Evolutionary conservation across 176 grass and related monocot genomes (phyloP).

Genomic region (Paspalum vaginatum): DNA sequence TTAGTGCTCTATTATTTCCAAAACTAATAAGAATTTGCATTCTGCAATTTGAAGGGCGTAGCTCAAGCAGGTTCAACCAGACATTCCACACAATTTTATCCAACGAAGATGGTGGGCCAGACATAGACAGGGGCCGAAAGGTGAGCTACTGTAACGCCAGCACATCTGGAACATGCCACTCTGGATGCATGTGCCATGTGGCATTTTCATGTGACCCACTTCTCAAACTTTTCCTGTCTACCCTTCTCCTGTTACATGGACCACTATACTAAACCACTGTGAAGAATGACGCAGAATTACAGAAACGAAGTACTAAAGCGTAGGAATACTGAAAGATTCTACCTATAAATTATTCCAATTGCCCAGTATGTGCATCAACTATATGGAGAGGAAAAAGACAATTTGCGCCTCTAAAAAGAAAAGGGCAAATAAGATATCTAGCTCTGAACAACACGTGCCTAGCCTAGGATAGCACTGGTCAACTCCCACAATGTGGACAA

Average conservation of each 20-base stretch:
- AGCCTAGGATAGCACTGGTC: slow-evolving; percentile 16
- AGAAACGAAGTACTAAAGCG: background rate
- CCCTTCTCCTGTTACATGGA: background rate
- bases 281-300: background rate
- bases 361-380: background rate
- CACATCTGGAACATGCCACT: slow-evolving; percentile 12
- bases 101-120: slow-evolving; percentile 15
- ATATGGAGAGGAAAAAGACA: slow-evolving; percentile 17
- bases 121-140: background rate
- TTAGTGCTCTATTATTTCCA: slow-evolving; percentile 6
- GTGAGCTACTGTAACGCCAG: slow-evolving; percentile 15
- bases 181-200: slow-evolving; percentile 39
- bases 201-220: slow-evolving; percentile 25
- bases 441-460: slow-evolving; percentile 32
- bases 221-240: background rate
- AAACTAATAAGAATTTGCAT: background rate
- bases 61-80: background rate
- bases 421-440: slow-evolving; percentile 20
- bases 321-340: slow-evolving; percentile 29
- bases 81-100: slow-evolving; percentile 29
- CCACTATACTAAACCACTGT: background rate
- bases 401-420: background rate
- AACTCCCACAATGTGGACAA: slow-evolving; percentile 18
- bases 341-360: background rate
- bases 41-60: background rate